phyloP scores from a whole-genome alignment of 805 yeast species.

The Ogataea neopini region DNA sequence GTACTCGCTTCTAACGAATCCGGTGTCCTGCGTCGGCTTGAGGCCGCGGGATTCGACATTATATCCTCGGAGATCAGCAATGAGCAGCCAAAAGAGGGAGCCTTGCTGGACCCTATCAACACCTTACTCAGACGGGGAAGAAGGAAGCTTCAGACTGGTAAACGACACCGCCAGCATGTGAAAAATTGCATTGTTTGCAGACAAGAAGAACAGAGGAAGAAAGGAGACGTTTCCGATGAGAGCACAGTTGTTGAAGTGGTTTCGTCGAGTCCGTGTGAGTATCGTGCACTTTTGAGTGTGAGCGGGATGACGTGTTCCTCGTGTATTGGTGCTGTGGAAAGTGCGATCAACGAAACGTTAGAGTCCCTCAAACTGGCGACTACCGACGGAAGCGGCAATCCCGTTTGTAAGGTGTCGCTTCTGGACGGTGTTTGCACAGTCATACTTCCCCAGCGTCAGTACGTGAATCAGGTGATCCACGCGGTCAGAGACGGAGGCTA shows the following conservation, averaged over 20 bases:
- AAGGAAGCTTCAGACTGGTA: constrained; percentile 9
- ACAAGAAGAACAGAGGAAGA: constrained; percentile 11
- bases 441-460: constrained; percentile 51
- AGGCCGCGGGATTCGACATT: constrained; percentile 40
- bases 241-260: constrained; percentile 33
- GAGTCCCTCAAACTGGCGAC: constrained; percentile 17
- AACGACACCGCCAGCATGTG: constrained; percentile 36
- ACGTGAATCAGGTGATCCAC: constrained; percentile 50
- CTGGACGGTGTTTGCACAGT: constrained; percentile 54
- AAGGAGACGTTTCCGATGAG: constrained; percentile 10
- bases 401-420: constrained; percentile 33
- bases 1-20: constrained; percentile 26
- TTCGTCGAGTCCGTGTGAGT: constrained; percentile 28
- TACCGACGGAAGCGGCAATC: constrained; percentile 14
- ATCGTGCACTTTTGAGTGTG: constrained; percentile 54
- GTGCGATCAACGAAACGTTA: constrained; percentile 38
- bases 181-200: constrained; percentile 45
- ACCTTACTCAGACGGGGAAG: constrained; percentile 16
- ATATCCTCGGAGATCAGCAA: constrained; percentile 19
- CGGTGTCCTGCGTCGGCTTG: constrained; percentile 31
- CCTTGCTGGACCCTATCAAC: constrained; percentile 19
- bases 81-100: constrained; percentile 8
- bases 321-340: constrained; percentile 48
- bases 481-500: constrained; percentile 47
- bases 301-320: constrained; percentile 73